Evolutionary conservation across 768 basidiomycete species (phyloP), one percentile per base, ranked within the genome.

Genomic region (Lactarius psammicola): DNA sequence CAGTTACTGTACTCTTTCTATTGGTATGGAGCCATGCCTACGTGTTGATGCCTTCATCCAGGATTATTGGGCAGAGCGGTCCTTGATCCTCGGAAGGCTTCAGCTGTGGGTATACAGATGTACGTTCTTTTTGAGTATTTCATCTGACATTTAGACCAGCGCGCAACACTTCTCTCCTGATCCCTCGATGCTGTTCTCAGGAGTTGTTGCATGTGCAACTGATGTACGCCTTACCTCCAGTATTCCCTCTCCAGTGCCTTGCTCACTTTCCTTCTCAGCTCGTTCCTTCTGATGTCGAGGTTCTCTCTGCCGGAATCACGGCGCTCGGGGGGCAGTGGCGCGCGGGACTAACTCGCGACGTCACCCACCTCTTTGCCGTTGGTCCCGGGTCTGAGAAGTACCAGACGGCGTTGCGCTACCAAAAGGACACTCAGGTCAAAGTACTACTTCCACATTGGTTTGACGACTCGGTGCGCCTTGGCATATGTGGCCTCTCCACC

Each of bases 381-480:
- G 76, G 78, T 60, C 58, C 72, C 0, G 78, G 78, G 2, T 85
- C 85, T 5, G 69, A 65, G 60, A 75, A 81, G 73, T 82, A 81
- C 71, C 73, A 77, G 36, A 80, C 78, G 3, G 81, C 82, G 34
- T 77, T 88, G 68, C 84, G 88, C 68, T 87, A 83, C 74, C 81
- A 85, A 59, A 75, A 82, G 3, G 77, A 82, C 56, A 87, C 86
- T 0, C 76, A 79, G 10, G 83, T 95, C 71, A 84, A 81, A 58
- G 78, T 94, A 11, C 72, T 97, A n/a, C 81, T 94, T 0, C 95
- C 94, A 0, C 92, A 95, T 68, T 97, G 95, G 94, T 95, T 95
- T 66, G 91, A 95, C 70, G 92, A 94, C 69, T 81, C 82, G 3
- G 81, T 90, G 28, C 80, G 84, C 17, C 78, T 92, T 20, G 77